Percentiles rank a stretch among this genome's conserved stretches.
These are phyloP conservation scores for Ceratocystis cacaofunesta DNA, from an alignment of 2,329 filamentous ascomycete genomes.

Conservation along the genomic window DNA sequence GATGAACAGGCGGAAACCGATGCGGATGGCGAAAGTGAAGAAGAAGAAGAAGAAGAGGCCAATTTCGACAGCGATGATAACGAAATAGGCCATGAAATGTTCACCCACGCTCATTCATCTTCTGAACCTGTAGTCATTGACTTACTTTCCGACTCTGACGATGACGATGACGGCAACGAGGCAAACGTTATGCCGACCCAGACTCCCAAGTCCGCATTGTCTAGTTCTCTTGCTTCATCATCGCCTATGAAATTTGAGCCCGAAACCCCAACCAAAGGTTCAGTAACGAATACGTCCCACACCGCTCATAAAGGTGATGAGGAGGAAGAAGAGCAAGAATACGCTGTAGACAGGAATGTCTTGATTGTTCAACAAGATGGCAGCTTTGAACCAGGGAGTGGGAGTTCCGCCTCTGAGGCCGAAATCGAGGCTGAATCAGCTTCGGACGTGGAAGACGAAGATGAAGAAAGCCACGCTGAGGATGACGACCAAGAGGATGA, in stretches of 20 bases:
- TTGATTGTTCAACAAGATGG: not conserved
- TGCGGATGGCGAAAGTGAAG: constrained; percentile 9
- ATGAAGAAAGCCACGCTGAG: not conserved
- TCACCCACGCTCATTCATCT: constrained; percentile 13
- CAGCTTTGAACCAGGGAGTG: not conserved
- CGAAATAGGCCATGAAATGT: constrained; percentile 6
- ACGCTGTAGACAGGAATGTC: constrained; percentile 13
- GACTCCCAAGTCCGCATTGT: not conserved
- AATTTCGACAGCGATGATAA: not conserved
- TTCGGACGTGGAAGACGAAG: not conserved
- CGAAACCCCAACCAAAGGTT: not conserved
- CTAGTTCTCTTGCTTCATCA: not conserved
- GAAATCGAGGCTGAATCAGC: not conserved
- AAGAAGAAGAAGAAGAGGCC: constrained; percentile 17
- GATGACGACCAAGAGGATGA: not conserved
- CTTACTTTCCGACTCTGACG: constrained; percentile 34
- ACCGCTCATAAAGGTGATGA: not conserved
- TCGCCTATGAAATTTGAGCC: not conserved
- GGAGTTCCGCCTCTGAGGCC: not conserved
- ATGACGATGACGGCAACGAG: constrained; percentile 23
- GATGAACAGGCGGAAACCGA: constrained; percentile 11
- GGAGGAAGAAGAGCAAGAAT: constrained; percentile 3
- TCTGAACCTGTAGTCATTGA: constrained; percentile 32
- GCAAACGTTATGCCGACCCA: not conserved
- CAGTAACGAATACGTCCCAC: not conserved